Base-by-base conservation (phyloP, 2,329 filamentous ascomycete genomes). In the Diaporthe sp. region DNA sequence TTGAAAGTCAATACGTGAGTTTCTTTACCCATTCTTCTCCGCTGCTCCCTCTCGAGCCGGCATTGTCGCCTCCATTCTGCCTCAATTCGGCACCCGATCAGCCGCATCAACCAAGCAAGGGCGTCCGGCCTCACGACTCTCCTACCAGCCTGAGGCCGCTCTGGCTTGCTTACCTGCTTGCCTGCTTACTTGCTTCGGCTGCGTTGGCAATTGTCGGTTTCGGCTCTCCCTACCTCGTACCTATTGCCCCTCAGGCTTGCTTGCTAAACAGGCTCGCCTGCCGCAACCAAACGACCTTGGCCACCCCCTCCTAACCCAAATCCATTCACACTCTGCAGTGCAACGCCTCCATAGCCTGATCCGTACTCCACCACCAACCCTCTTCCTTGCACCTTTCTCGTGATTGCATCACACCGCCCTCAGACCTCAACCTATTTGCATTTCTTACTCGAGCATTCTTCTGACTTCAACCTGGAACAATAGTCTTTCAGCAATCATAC, bases 351-450 rank as follows among this genome's bases (percentile, higher is more conserved):
- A 39, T 57, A 59, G 42, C 46, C 70, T 42, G 62, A 58, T 61
- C 17, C 31, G 31, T 49, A 28, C 46, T 46, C 39, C 68, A 58
- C 58, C 72, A 25, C 58, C 58, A 59, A 61, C 73, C 65, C 49
- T 17, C 22, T 58, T 76, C 51, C 58, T 53, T 58, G 49, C 58
- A 59, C 25, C 22, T 65, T 51, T 19, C 68, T 65, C 37, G 28
- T 51, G 46, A 58, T 71, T 77, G 76, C 76, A 74, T 76, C 74
- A 76, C 67, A 76, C 70, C 74, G 49, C 72, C 67, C 61, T 70
- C 55, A 58, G n/a, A 25, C 42, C 65, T 55, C 34, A n/a, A 6
- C 31, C 61, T 49, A 65, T n/a, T 28, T 59, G 25, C 22, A 25
- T 69, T 28, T 4, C 37, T 28, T 13, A 49, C 51, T 76, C 28